Evolutionary conservation across 2,329 filamentous ascomycete species (phyloP), one percentile per base, ranked within the genome.

Genomic region (Fusarium zealandicum): DNA sequence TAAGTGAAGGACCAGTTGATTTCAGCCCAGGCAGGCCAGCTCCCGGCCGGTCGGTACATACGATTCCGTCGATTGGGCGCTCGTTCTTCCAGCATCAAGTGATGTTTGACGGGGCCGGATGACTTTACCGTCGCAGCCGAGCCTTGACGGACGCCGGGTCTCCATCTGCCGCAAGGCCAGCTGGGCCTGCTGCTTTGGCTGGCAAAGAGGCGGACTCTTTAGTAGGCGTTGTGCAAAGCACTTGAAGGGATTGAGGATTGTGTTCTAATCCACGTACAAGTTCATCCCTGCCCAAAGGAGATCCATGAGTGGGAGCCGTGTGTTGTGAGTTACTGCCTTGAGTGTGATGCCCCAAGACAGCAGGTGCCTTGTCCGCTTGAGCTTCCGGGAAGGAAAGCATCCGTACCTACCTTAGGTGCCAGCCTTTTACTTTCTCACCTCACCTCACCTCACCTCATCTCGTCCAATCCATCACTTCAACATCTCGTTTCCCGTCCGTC

Each of bases 381-480:
- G 38, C 28, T 44, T 25, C 8, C 25, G 25, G 38, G 31, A 16
- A n/a, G 37, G 37, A 44, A 35, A 43, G 47, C 33, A 44, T 12
- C 22, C 28, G 28, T 31, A 31, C 28, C n/a, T n/a, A n/a, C n/a
- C n/a, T 27, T 39, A 52, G 45, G 59, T 49, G 52, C 54, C 25
- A 36, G 38, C 44, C 20, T 60, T 56, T 45, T 44, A 57, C 51
- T 63, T 48, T 50, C 42, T 37, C 43, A 52, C 47, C 44, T 43
- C 36, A 30, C 13, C 35, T 40, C 35, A 38, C 41, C 42, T 53
- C 32, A 43, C 37, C 49, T 35, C 45, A 40, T 33, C 40, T 32
- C 4, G 8, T 25, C 22, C 22, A 31, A n/a, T 12, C 18, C 28
- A 10, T 6, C 28, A 25, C 30, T 39, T 39, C 18, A 16, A 33